Conservation (phyloP, 306 rosid species). For the Cicer bijugum region DNA sequence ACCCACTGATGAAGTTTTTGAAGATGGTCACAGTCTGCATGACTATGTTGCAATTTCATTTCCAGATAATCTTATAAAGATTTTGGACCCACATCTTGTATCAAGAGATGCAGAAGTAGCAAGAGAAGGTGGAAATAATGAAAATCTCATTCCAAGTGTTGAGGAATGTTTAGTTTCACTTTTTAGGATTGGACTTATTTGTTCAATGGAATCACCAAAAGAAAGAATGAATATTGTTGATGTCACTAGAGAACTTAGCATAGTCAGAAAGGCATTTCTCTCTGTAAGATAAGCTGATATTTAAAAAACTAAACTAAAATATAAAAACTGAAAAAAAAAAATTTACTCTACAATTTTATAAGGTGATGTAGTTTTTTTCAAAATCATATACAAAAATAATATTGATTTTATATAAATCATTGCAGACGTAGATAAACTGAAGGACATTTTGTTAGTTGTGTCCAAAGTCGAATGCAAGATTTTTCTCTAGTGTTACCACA, state of each 20-base stretch:
- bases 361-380: too few species aligned
- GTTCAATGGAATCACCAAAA: conserved; percentile 20
- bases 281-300: background rate
- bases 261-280: background rate
- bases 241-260: conserved; percentile 8
- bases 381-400: too few species aligned
- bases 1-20: background rate
- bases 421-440: too few species aligned
- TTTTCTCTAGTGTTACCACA: too few species aligned
- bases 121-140: background rate
- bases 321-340: too few species aligned
- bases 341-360: too few species aligned
- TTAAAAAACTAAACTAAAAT: too few species aligned
- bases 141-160: background rate
- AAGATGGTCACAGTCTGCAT: conserved; percentile 16
- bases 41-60: background rate
- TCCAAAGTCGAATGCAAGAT: too few species aligned
- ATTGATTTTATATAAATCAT: too few species aligned
- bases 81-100: conserved; percentile 19
- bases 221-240: conserved; percentile 24
- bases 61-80: conserved; percentile 14
- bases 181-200: conserved; percentile 9
- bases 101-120: background rate
- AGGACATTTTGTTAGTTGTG: too few species aligned
- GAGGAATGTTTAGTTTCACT: conserved; percentile 8